phyloP scores from a whole-genome alignment of 768 basidiomycete species.

The Galerina sulciceps region DNA sequence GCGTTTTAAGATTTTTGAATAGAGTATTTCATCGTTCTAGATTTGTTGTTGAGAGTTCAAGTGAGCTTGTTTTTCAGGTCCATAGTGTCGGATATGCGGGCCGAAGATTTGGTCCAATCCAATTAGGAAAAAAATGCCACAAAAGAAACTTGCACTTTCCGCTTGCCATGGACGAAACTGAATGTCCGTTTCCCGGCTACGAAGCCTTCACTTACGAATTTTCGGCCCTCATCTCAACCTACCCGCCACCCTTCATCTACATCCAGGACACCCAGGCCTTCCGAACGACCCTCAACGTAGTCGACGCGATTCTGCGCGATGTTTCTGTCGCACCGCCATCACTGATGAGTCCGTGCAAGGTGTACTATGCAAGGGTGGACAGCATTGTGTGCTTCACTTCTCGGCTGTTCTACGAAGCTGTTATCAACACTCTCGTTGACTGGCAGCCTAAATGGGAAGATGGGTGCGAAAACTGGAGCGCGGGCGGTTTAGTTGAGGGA shows the following conservation, averaged over 20 bases:
- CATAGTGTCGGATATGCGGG: too few relatives aligned
- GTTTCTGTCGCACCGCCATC: conserved; percentile 19
- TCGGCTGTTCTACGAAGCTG: conserved; percentile 67
- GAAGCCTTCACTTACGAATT: conserved; percentile 36
- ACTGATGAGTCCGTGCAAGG: conserved; percentile 25
- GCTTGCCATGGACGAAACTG: neutral
- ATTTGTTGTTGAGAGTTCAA: too few relatives aligned
- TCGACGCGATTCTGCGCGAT: conserved; percentile 39
- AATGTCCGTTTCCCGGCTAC: conserved; percentile 24
- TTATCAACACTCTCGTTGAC: conserved; percentile 61
- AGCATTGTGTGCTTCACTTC: conserved; percentile 64
- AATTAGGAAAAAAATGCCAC: too few relatives aligned
- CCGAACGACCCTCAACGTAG: conserved; percentile 47
- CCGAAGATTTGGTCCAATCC: too few relatives aligned
- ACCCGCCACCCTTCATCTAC: conserved; percentile 70
- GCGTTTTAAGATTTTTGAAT: too few relatives aligned
- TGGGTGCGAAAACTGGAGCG: conserved; percentile 64
- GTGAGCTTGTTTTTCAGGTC: too few relatives aligned
- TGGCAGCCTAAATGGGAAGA: conserved; percentile 63
- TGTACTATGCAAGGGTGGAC: conserved; percentile 53
- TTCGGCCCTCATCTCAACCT: conserved; percentile 37
- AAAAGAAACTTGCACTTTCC: too few relatives aligned
- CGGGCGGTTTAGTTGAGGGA: conserved; percentile 32
- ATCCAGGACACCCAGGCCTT: conserved; percentile 61
- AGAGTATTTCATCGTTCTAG: too few relatives aligned